Evolutionary conservation across 139 green algal genomes (phyloP).

Genomic region (Penium margaritaceum): DNA sequence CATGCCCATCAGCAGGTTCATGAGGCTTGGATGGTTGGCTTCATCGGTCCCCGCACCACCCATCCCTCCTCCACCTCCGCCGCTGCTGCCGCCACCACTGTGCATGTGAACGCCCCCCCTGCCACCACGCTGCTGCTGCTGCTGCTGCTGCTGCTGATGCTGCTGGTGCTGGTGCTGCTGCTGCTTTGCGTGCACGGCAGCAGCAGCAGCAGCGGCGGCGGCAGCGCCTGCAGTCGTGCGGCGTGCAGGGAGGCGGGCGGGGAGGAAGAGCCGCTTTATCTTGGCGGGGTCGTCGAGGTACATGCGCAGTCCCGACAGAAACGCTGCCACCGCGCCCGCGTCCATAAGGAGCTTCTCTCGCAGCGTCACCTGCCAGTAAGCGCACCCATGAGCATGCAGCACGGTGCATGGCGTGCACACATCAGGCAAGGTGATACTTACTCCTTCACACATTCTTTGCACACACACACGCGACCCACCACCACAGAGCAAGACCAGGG

Average conservation of each 20-base stretch:
- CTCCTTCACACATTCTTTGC: not conserved
- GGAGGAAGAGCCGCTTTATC: constrained; percentile 51
- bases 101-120: not conserved
- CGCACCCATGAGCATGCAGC: too few relatives aligned
- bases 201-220: not conserved
- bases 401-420: too few relatives aligned
- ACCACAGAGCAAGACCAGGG: too few relatives aligned
- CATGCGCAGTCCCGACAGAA: constrained; percentile 51
- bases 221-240: not conserved
- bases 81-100: not conserved
- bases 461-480: not conserved
- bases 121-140: not conserved
- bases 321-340: constrained; percentile 44
- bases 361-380: constrained; percentile 45
- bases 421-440: not conserved
- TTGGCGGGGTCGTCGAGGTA: constrained; percentile 54
- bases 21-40: constrained; percentile 38
- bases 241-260: constrained; percentile 16
- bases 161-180: constrained; percentile 8
- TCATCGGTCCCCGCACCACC: not conserved
- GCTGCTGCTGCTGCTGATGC: not conserved
- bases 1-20: constrained; percentile 60
- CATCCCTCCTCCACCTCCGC: not conserved
- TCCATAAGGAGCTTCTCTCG: constrained; percentile 49
- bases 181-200: not conserved